Evolutionary conservation across 805 yeast species (phyloP).

Genomic region (Kuraishia hungarica): DNA sequence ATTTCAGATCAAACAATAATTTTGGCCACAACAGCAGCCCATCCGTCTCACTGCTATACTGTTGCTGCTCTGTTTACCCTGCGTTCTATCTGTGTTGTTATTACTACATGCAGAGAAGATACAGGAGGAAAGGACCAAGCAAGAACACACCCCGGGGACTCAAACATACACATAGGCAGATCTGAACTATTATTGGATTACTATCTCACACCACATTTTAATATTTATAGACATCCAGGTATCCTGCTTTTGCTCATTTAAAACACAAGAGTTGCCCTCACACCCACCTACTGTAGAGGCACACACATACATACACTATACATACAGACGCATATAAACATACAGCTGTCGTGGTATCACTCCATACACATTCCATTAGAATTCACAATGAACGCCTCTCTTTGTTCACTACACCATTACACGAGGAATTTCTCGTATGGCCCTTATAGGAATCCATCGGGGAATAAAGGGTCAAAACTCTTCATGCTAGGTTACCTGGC

Average conservation of each 20-base stretch:
- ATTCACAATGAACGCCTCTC: neutral
- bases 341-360: neutral
- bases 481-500: constrained; percentile 22
- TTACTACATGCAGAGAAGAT: neutral
- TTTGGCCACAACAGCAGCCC: neutral
- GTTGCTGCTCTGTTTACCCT: neutral
- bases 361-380: no score
- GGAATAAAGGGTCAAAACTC: constrained; percentile 10
- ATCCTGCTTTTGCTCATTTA: no score
- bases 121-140: neutral
- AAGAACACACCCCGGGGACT: no score
- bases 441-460: neutral
- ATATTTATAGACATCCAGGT: no score
- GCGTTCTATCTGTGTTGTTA: neutral
- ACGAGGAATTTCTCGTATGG: neutral
- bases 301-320: neutral
- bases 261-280: no score
- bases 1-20: no score
- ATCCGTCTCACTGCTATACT: neutral
- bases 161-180: no score
- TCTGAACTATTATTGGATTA: no score
- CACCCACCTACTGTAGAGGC: no score
- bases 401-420: neutral
- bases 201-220: no score
- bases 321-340: neutral